These are phyloP conservation scores for Fomes fomentarius DNA, from an alignment of 1,284 basidiomycete genomes.

Conservation along the genomic window DNA sequence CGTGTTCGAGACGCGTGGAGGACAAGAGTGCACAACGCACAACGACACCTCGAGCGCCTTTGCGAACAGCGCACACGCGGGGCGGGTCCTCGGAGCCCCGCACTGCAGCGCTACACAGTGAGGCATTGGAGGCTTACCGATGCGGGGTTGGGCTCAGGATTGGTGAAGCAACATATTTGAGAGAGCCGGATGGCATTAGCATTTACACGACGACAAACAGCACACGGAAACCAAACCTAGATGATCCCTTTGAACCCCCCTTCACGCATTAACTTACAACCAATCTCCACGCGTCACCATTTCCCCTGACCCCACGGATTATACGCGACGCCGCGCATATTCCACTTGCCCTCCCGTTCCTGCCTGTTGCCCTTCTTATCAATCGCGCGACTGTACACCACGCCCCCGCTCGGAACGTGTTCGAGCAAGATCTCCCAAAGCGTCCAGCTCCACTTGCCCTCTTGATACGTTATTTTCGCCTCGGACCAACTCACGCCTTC, in stretches of 20 bases:
- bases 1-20: neutral
- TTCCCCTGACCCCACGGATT: slow-evolving; percentile 31
- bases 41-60: neutral
- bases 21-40: too few relatives aligned
- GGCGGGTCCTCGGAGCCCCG: neutral
- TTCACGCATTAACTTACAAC: neutral
- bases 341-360: slow-evolving; percentile 53
- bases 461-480: slow-evolving; percentile 59
- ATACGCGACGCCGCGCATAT: slow-evolving; percentile 61
- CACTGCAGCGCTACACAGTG: neutral
- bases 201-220: neutral
- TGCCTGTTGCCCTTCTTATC: slow-evolving; percentile 50
- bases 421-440: slow-evolving; percentile 57
- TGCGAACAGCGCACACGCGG: too few relatives aligned
- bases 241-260: neutral
- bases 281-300: neutral
- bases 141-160: neutral
- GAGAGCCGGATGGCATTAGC: too few relatives aligned
- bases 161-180: neutral
- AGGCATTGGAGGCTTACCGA: too few relatives aligned
- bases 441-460: slow-evolving; percentile 72
- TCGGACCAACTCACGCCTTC: slow-evolving; percentile 53
- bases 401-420: slow-evolving; percentile 27
- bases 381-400: slow-evolving; percentile 44
- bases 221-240: neutral